Percentiles rank a stretch among this genome's conserved stretches.
Conservation (phyloP, 345 rosid genomes). For the Lumnitzera racemosa region DNA sequence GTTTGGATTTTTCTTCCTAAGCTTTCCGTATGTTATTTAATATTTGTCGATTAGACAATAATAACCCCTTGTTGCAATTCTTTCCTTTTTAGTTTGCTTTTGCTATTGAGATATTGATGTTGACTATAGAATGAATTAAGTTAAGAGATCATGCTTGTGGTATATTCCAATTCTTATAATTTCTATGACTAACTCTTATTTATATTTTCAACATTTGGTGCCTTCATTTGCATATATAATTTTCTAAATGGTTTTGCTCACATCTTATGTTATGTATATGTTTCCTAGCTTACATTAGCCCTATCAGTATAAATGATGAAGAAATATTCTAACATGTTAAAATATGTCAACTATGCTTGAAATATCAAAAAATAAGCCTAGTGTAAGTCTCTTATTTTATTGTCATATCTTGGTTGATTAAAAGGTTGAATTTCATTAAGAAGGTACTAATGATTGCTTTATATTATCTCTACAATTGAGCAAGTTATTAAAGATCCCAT, state of each 20-base stretch:
- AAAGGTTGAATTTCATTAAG: neutral
- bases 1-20: no score
- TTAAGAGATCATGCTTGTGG: no score
- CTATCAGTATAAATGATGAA: conserved; percentile 93
- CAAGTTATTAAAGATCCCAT: conserved; percentile 93
- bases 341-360: conserved; percentile 98
- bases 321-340: conserved; percentile 88
- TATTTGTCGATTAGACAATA: no score
- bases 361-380: conserved; percentile 89
- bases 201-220: neutral
- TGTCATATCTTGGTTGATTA: neutral
- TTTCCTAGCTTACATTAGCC: conserved; percentile 88
- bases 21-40: no score
- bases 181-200: no score
- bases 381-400: conserved; percentile 23
- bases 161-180: no score
- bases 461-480: conserved; percentile 8
- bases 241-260: neutral
- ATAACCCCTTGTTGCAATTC: no score
- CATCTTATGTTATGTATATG: neutral
- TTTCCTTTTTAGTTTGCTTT: no score
- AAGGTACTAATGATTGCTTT: conserved; percentile 1
- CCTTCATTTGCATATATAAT: neutral
- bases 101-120: no score
- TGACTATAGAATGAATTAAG: no score